Conservation (phyloP, 2,329 filamentous ascomycete species). For the Fusarium stilboides region DNA sequence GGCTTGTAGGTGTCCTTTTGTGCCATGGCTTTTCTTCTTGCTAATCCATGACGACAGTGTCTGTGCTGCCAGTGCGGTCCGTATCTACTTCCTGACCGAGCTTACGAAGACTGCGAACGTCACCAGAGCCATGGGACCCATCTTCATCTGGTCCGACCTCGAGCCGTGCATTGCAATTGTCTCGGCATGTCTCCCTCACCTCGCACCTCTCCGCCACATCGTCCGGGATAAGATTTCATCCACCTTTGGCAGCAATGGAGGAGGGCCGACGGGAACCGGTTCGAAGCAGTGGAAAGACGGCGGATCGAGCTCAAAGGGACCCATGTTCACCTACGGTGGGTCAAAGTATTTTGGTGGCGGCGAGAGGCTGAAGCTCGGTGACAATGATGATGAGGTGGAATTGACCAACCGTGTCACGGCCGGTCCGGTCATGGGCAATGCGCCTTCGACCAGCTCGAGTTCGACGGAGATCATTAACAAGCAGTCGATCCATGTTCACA, state of each 20-base stretch:
- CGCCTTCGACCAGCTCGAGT: neutral
- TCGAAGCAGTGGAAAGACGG: neutral
- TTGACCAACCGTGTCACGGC: constrained; percentile 1
- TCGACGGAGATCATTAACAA: neutral
- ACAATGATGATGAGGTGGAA: constrained; percentile 22
- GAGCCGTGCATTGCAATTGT: constrained; percentile 28
- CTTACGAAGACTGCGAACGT: constrained; percentile 10
- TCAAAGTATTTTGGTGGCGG: constrained; percentile 12
- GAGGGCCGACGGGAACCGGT: neutral
- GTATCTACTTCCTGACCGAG: constrained; percentile 19
- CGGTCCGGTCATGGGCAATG: neutral
- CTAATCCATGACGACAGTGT: constrained; percentile 1
- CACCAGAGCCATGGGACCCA: constrained; percentile 20
- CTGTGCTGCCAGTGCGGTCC: constrained; percentile 21
- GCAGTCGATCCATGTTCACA: neutral
- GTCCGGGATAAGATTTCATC: constrained; percentile 12
- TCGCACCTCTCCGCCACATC: constrained; percentile 19
- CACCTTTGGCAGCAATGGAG: constrained; percentile 1
- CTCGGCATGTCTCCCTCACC: constrained; percentile 27
- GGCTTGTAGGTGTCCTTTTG: constrained; percentile 11
- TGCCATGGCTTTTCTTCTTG: neutral
- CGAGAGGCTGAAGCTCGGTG: constrained; percentile 8
- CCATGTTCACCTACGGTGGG: constrained; percentile 22
- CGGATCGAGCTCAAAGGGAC: neutral
- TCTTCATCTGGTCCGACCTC: constrained; percentile 32